Conservation (phyloP, 148 eudicot species). For the Heliosperma pusillum region DNA sequence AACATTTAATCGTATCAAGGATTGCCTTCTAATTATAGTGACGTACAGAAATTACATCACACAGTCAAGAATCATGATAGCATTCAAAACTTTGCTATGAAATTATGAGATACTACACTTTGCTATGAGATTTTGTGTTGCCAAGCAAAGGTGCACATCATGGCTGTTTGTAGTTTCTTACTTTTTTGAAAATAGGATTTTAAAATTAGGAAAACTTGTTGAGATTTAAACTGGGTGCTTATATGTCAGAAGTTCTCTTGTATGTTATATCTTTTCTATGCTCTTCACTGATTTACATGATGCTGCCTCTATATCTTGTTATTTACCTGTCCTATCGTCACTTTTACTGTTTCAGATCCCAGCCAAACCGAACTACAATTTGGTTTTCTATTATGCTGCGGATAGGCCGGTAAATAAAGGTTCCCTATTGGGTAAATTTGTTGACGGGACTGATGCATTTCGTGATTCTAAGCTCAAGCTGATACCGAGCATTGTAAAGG, state of each 20-base stretch:
- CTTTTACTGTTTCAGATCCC: constrained; percentile 67
- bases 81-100: too few relatives aligned
- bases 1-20: not conserved
- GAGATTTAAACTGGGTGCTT: not conserved
- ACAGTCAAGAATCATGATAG: too few relatives aligned
- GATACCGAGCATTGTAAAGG: constrained; percentile 97
- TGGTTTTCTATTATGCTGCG: constrained; percentile 92
- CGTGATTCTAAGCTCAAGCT: constrained; percentile 95
- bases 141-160: not conserved
- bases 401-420: constrained; percentile 70
- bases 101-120: not conserved
- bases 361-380: constrained; percentile 85
- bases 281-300: not conserved
- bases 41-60: too few relatives aligned
- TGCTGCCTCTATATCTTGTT: not conserved
- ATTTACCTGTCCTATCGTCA: constrained; percentile 14
- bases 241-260: not conserved
- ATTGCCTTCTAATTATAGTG: not conserved
- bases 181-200: not conserved
- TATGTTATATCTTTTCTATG: not conserved
- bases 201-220: not conserved
- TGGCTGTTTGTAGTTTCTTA: not conserved
- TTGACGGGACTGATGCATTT: constrained; percentile 73
- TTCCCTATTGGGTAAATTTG: constrained; percentile 74
- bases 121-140: not conserved